Evolutionary conservation across 2,329 filamentous ascomycete species (phyloP).

Genomic region (Pseudocercospora vitis): DNA sequence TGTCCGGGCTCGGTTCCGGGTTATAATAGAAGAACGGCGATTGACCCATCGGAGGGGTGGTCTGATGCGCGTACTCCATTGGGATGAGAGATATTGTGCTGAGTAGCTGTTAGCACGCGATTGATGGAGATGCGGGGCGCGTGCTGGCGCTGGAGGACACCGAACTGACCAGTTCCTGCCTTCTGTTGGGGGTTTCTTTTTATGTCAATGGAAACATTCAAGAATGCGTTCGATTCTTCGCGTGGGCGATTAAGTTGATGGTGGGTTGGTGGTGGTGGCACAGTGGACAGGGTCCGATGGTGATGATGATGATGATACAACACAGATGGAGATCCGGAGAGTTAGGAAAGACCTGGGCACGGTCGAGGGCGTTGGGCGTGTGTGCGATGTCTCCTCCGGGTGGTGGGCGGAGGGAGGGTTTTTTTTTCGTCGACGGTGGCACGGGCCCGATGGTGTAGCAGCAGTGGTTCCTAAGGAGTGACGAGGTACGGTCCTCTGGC

Average conservation of each 20-base stretch:
- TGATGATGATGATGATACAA: too few species aligned
- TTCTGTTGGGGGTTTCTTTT: constrained; percentile 13
- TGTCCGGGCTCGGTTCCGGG: constrained; percentile 70
- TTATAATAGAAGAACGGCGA: constrained; percentile 86
- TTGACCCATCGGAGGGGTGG: constrained; percentile 60
- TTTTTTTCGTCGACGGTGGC: constrained; percentile 26
- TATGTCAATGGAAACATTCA: constrained; percentile 24
- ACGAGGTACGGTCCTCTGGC: constrained; percentile 22
- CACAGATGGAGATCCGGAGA: constrained; percentile 19
- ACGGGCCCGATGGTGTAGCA: constrained; percentile 24
- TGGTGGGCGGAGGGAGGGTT: constrained; percentile 10
- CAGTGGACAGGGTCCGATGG: constrained; percentile 27
- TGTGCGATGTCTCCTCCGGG: constrained; percentile 10
- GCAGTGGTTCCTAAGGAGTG: constrained; percentile 29
- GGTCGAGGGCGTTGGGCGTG: constrained; percentile 1
- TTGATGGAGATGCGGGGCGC: constrained; percentile 21
- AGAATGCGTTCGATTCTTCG: constrained; percentile 17
- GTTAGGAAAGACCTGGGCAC: constrained; percentile 14
- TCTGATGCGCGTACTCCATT: constrained; percentile 45
- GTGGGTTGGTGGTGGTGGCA: constrained; percentile 18
- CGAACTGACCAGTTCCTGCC: constrained; percentile 22
- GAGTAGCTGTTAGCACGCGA: constrained; percentile 24
- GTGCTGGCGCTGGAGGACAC: constrained; percentile 19
- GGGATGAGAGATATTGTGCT: constrained; percentile 20
- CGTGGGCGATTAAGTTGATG: constrained; percentile 21